These are phyloP conservation scores for Cupressus sempervirens DNA, from an alignment of 75 land plant genomes.

Conservation along the genomic window DNA sequence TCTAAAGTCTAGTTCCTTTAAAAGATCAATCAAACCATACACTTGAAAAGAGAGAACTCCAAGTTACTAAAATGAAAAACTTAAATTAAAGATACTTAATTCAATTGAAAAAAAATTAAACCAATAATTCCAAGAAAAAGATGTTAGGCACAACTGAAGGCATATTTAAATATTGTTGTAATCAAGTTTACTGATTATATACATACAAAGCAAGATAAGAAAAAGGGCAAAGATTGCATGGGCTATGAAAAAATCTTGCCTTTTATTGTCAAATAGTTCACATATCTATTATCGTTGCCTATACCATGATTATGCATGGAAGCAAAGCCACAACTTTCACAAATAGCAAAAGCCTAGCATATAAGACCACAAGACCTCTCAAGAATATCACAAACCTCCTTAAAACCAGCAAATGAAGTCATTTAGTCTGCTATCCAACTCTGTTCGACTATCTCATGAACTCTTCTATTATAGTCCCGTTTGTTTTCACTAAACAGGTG, in stretches of 20 bases:
- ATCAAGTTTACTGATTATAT: slow-evolving; percentile 1
- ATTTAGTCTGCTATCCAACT: slow-evolving; percentile 49
- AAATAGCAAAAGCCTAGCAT: background rate
- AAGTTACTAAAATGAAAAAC: background rate
- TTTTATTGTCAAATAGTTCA: slow-evolving; percentile 4
- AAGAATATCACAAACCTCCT: slow-evolving; percentile 8
- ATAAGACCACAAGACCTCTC: slow-evolving; percentile 6
- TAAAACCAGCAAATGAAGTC: background rate
- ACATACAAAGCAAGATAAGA: slow-evolving; percentile 6
- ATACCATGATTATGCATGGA: background rate
- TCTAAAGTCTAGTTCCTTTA: background rate
- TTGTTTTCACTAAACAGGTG: slow-evolving; percentile 62
- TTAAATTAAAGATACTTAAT: too few species aligned
- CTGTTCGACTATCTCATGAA: slow-evolving; percentile 55
- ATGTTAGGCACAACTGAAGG: too few species aligned
- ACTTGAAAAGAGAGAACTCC: background rate
- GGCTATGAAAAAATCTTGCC: slow-evolving; percentile 11
- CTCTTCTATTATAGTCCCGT: slow-evolving; percentile 58
- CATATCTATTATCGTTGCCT: slow-evolving; percentile 5
- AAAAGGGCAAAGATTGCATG: background rate
- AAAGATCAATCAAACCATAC: background rate
- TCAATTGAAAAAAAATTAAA: too few species aligned
- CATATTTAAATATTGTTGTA: background rate
- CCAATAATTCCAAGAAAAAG: background rate
- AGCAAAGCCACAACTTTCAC: background rate